These are phyloP conservation scores for Fonsecaea pedrosoi DNA, from an alignment of 2,329 filamentous ascomycete species.

Conservation along the genomic window DNA sequence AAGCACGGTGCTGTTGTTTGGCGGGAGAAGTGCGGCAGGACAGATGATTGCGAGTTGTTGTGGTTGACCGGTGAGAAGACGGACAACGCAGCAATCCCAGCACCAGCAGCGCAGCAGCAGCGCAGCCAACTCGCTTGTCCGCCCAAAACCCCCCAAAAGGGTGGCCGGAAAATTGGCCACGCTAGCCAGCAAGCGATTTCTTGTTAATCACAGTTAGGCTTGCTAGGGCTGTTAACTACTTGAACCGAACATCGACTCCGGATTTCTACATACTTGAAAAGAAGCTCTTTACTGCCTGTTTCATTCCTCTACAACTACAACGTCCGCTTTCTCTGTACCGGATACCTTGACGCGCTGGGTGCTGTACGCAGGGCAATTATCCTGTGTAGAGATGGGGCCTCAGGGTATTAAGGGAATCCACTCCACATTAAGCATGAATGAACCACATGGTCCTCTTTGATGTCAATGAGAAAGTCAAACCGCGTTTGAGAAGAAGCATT, in stretches of 20 bases:
- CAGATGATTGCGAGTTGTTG: background rate
- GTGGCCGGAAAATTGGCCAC: slow-evolving; percentile 8
- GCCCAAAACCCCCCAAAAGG: slow-evolving; percentile 4
- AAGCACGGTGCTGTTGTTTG: slow-evolving; percentile 18
- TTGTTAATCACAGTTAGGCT: background rate
- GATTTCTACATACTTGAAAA: background rate
- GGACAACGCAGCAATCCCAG: slow-evolving; percentile 6
- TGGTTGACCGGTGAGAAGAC: slow-evolving; percentile 21
- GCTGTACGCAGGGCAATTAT: background rate
- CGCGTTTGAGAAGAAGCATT: background rate
- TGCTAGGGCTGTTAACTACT: background rate
- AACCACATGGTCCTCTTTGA: background rate
- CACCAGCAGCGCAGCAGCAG: background rate
- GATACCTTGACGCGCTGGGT: background rate
- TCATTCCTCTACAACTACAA: background rate
- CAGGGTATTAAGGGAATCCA: background rate
- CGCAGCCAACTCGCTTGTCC: slow-evolving; percentile 3
- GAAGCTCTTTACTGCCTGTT: background rate
- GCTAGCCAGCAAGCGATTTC: slow-evolving; percentile 7
- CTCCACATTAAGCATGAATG: slow-evolving; percentile 2
- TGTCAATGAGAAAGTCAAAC: slow-evolving; percentile 1
- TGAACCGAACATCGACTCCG: background rate
- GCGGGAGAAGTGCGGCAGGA: slow-evolving; percentile 13
- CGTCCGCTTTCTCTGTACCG: background rate
- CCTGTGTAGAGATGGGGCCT: background rate